Evolutionary conservation across 176 grass and related monocot species (phyloP).

Genomic region (Zoysia pacifica): DNA sequence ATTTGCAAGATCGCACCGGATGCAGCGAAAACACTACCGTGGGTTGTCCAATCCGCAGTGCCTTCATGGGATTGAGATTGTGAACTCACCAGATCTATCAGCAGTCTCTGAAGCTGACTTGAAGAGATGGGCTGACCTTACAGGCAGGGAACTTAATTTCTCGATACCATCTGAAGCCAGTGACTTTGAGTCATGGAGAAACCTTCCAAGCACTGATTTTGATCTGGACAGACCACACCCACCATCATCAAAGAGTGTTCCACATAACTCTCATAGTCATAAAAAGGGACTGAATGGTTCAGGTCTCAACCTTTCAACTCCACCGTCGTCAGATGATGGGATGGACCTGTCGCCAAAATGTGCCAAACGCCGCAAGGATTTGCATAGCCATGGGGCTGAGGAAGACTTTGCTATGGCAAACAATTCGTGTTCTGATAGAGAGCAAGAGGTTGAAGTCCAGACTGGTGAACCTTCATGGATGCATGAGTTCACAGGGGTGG

Average conservation of each 20-base stretch:
- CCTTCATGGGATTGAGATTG: slow-evolving; percentile 72
- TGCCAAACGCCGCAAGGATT: slow-evolving; percentile 62
- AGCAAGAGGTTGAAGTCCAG: slow-evolving; percentile 63
- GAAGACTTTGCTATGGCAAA: slow-evolving; percentile 57
- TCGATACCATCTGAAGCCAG: slow-evolving; percentile 61
- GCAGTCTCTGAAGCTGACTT: slow-evolving; percentile 49
- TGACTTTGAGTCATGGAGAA: slow-evolving; percentile 71
- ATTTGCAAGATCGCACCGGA: slow-evolving; percentile 59
- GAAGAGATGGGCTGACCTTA: slow-evolving; percentile 72
- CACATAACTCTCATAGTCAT: slow-evolving; percentile 49
- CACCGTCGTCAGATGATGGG: slow-evolving; percentile 51
- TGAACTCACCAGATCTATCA: slow-evolving; percentile 52
- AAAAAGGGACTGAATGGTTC: slow-evolving; percentile 63
- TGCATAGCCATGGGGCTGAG: slow-evolving; percentile 42
- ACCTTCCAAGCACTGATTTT: slow-evolving; percentile 70
- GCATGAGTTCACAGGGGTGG: slow-evolving; percentile 64
- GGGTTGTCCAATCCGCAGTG: slow-evolving; percentile 79
- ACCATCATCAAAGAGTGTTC: slow-evolving; percentile 37
- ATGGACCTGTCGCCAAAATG: slow-evolving; percentile 63
- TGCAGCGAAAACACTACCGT: slow-evolving; percentile 71
- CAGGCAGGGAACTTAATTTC: slow-evolving; percentile 70
- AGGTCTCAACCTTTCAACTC: slow-evolving; percentile 65
- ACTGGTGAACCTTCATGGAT: slow-evolving; percentile 59
- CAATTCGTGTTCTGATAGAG: slow-evolving; percentile 63
- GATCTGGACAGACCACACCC: slow-evolving; percentile 66